Evolutionary conservation across 2,329 filamentous ascomycete species (phyloP), one percentile per base, ranked within the genome.

Genomic region (Tolypocladium amazonense): DNA sequence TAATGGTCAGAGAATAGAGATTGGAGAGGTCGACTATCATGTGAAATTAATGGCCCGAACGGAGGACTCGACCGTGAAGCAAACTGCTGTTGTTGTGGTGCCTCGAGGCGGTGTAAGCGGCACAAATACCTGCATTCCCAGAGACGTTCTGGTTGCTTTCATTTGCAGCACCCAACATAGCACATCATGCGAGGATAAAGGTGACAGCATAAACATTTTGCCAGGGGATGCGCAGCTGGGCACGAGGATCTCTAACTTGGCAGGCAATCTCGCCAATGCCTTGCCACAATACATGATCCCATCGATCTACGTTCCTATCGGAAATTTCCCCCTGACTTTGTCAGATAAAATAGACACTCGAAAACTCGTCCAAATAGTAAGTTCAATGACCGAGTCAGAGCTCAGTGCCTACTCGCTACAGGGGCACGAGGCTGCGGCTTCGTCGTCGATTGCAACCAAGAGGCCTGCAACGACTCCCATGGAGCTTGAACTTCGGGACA

Each of bases 1-100:
- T 30, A 59, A 62, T 6, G 62, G 62, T 15, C 62, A 63, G 47
- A 56, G 65, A 37, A 45, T 66, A n/a, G 66, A 68, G 59, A 60
- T 63, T 0, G 65, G 57, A 20, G 66, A 68, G 25, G 56, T 68
- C 27, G 62, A 65, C 52, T 55, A 61, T 25, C 59, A 63, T 9
- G 53, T 56, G 20, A 56, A 41, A 27, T 14, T 27, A 9, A 56
- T 56, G 53, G 35, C 53, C n/a, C 25, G 35, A 5, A 23, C 38
- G 23, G 33, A 27, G 23, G 18, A 38, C n/a, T 56, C 53, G 2
- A 56, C 18, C 5, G 33, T 39, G 39, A 39, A 20, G 35, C 53
- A 56, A 25, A 56, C 53, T 1, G 53, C 53, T 12, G 53, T 56
- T 9, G 53, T 56, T 27, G 35, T 56, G n/a, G 53, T 56, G 9